phyloP scores from a whole-genome alignment of 2,329 filamentous ascomycete species.

The Septoria petroselini region DNA sequence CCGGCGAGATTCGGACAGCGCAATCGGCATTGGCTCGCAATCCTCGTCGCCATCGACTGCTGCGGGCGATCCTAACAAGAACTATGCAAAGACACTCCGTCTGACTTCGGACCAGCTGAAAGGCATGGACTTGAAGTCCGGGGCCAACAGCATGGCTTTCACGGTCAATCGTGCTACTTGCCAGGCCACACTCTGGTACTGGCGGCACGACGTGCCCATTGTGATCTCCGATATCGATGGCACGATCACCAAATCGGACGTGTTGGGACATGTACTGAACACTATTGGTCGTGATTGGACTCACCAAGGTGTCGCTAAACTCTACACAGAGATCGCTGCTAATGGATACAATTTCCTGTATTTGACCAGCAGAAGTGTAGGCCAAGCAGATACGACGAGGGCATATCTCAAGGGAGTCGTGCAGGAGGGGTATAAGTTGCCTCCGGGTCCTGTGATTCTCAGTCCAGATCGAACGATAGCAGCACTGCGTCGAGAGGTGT shows the following conservation, averaged over 20 bases:
- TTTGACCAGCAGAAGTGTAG: conserved; percentile 87
- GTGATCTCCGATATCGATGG: conserved; percentile 99
- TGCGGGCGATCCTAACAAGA: conserved; percentile 68
- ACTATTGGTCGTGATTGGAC: conserved; percentile 99
- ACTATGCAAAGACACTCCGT: conserved; percentile 94
- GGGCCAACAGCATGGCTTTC: conserved; percentile 92
- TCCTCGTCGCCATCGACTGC: conserved; percentile 50
- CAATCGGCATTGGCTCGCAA: conserved; percentile 62
- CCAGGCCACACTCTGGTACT: conserved; percentile 87
- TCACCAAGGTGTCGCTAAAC: conserved; percentile 90
- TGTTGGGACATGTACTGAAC: conserved; percentile 79
- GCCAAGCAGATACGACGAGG: conserved; percentile 85
- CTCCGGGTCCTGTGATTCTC: conserved; percentile 88
- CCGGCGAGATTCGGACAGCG: conserved; percentile 66
- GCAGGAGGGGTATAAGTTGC: conserved; percentile 82
- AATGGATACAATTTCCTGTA: conserved; percentile 99
- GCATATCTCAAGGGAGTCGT: conserved; percentile 84
- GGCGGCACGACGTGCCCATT: conserved; percentile 86
- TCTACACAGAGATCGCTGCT: conserved; percentile 90
- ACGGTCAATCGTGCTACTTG: conserved; percentile 94
- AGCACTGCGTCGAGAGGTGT: conserved; percentile 85
- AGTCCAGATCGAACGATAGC: conserved; percentile 94
- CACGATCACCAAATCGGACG: conserved; percentile 80
- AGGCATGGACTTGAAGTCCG: conserved; percentile 72
- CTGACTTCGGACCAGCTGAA: conserved; percentile 95